Evolutionary conservation across 31 red algal species (phyloP).

Genomic region (Pterothamnion heteromorphum): DNA sequence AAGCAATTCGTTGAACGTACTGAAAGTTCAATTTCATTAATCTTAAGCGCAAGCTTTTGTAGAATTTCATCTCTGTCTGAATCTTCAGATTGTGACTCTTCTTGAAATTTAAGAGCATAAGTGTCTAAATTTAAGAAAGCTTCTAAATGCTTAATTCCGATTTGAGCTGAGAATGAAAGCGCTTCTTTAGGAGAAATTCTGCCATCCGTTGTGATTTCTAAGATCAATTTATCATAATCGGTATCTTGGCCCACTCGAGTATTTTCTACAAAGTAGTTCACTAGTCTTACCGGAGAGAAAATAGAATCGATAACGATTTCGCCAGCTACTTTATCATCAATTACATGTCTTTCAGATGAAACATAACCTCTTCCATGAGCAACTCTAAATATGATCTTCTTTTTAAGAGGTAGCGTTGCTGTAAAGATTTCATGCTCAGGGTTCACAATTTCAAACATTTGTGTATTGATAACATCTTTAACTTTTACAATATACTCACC

Average conservation of each 20-base stretch:
- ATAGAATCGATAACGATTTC: constrained; percentile 36
- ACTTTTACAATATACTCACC: not conserved
- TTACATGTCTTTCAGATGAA: not conserved
- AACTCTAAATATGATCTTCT: not conserved
- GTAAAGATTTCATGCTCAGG: constrained; percentile 32
- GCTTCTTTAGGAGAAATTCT: constrained; percentile 13
- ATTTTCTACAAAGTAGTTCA: constrained; percentile 2
- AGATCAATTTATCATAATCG: constrained; percentile 39
- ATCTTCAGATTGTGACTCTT: not conserved
- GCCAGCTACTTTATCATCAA: not conserved
- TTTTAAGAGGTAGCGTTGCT: not conserved
- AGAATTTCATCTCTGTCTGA: not conserved
- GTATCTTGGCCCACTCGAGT: constrained; percentile 35
- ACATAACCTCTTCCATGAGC: constrained; percentile 1
- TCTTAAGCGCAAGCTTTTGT: not conserved
- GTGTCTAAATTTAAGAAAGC: constrained; percentile 24
- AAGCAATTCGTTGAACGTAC: constrained; percentile 43
- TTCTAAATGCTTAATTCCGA: constrained; percentile 3
- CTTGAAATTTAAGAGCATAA: not conserved
- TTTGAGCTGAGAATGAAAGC: not conserved
- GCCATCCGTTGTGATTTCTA: constrained; percentile 33
- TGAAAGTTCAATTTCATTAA: constrained; percentile 40
- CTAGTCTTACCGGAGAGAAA: constrained; percentile 33
- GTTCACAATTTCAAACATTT: constrained; percentile 22
- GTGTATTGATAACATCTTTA: not conserved